These are phyloP conservation scores for Leccinum rimulosum DNA, from an alignment of 768 basidiomycete genomes.

Conservation along the genomic window DNA sequence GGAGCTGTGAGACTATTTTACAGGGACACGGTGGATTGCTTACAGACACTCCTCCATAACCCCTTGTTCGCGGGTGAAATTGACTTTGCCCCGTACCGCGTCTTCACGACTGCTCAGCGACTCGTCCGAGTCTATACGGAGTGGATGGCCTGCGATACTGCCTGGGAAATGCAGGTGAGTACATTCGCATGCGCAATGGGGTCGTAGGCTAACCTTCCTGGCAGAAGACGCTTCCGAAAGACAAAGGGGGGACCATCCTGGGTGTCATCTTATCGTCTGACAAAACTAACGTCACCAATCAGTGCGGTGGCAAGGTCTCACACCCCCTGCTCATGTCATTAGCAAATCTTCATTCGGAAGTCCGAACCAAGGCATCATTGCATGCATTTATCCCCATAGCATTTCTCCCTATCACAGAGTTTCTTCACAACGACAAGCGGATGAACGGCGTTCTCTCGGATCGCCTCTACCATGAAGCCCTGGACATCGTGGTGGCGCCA, in stretches of 20 bases:
- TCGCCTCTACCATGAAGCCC: slow-evolving; percentile 18
- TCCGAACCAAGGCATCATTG: not conserved
- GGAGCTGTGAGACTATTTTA: not conserved
- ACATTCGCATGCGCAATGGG: not conserved
- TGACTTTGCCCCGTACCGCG: not conserved
- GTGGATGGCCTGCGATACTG: slow-evolving; percentile 22
- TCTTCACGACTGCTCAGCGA: not conserved
- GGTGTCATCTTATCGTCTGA: not conserved
- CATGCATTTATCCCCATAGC: not conserved
- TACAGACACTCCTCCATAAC: not conserved
- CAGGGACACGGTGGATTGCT: not conserved
- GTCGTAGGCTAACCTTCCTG: not conserved
- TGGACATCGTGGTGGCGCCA: not conserved
- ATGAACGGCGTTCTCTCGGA: slow-evolving; percentile 11
- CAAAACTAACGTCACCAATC: not conserved
- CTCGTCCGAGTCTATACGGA: slow-evolving; percentile 1
- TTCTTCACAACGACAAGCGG: slow-evolving; percentile 10
- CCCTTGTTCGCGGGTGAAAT: slow-evolving; percentile 6
- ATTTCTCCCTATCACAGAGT: slow-evolving; percentile 11
- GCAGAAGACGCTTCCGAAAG: not conserved
- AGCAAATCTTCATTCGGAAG: not conserved
- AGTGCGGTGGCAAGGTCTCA: not conserved
- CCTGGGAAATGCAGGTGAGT: slow-evolving; percentile 29
- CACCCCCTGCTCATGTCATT: not conserved
- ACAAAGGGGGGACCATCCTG: not conserved